Percentiles rank a stretch among this genome's conserved stretches.
Conservation (phyloP, 441 rosid species). For the Pelargonium citronellum region DNA sequence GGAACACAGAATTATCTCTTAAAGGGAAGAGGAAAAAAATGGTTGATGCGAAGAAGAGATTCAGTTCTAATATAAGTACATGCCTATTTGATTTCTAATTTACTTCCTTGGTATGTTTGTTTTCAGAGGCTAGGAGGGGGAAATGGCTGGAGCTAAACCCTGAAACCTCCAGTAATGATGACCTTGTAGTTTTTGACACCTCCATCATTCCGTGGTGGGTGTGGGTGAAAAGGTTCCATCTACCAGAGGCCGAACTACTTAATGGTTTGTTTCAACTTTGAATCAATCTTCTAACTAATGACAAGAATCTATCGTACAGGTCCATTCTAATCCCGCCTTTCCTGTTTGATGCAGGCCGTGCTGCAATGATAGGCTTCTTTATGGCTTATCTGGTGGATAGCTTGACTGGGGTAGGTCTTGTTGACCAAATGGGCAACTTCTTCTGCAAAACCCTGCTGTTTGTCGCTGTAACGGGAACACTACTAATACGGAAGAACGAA, state of each 20-base stretch:
- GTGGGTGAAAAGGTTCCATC: constrained; percentile 86
- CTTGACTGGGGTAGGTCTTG: constrained; percentile 85
- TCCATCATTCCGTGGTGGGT: constrained; percentile 95
- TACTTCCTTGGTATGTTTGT: neutral
- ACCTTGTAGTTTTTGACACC: constrained; percentile 73
- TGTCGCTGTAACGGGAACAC: constrained; percentile 71
- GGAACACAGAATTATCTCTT: neutral
- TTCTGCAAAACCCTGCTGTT: constrained; percentile 88
- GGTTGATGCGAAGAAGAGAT: neutral
- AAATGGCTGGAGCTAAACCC: constrained; percentile 82
- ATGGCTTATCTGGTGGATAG: constrained; percentile 95
- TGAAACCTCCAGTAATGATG: constrained; percentile 67
- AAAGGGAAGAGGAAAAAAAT: neutral
- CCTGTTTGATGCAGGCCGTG: constrained; percentile 53
- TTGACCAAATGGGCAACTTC: constrained; percentile 93
- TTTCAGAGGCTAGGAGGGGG: constrained; percentile 79
- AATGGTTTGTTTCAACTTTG: constrained; percentile 47
- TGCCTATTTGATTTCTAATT: neutral
- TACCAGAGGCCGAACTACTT: constrained; percentile 83
- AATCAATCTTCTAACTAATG: neutral
- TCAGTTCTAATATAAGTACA: neutral
- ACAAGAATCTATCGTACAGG: neutral
- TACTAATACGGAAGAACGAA: constrained; percentile 75
- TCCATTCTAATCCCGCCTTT: constrained; percentile 11
- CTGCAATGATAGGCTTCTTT: constrained; percentile 94